Evolutionary conservation across 768 basidiomycete species (phyloP).

Genomic region (Podaxis sp.): DNA sequence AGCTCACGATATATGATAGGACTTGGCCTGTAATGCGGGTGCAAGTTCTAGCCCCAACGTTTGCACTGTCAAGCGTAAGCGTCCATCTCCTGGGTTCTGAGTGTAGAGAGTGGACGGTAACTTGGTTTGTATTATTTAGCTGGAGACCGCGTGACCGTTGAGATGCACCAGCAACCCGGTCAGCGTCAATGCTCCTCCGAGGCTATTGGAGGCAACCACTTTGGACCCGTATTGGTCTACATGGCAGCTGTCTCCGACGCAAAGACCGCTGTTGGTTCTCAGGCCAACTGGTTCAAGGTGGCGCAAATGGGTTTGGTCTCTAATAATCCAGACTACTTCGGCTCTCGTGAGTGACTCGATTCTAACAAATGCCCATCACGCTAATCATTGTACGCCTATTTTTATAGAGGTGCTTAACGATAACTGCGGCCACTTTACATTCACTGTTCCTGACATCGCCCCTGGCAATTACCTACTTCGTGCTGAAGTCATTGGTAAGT

Average conservation of each 20-base stretch:
- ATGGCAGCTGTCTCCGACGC: slow-evolving; percentile 50
- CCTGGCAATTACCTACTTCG: slow-evolving; percentile 46
- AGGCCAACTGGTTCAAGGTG: slow-evolving; percentile 52
- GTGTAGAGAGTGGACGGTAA: background rate
- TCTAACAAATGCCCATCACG: background rate
- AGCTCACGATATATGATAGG: slow-evolving; percentile 24
- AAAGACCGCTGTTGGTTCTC: slow-evolving; percentile 40
- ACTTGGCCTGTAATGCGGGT: slow-evolving; percentile 49
- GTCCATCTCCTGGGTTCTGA: background rate
- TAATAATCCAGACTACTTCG: slow-evolving; percentile 47
- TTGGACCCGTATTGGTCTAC: slow-evolving; percentile 48
- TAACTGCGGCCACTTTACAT: slow-evolving; percentile 55
- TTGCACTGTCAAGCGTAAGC: slow-evolving; percentile 42
- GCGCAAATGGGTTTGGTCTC: slow-evolving; percentile 48
- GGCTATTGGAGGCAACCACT: slow-evolving; percentile 53
- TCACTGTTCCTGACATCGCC: slow-evolving; percentile 45
- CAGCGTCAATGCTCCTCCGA: slow-evolving; percentile 45
- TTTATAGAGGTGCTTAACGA: slow-evolving; percentile 37
- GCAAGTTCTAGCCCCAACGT: slow-evolving; percentile 33
- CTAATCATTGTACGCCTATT: background rate
- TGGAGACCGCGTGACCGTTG: slow-evolving; percentile 47
- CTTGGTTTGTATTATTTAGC: slow-evolving; percentile 26
- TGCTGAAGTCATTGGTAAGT: slow-evolving; percentile 47
- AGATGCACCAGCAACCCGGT: slow-evolving; percentile 54
- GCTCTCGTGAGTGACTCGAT: slow-evolving; percentile 28